A percentile compares a stretch with the other conserved stretches of the same genome.
These are phyloP conservation scores for Claviceps quebecensis DNA, from an alignment of 2,329 filamentous ascomycete species.

Conservation along the genomic window DNA sequence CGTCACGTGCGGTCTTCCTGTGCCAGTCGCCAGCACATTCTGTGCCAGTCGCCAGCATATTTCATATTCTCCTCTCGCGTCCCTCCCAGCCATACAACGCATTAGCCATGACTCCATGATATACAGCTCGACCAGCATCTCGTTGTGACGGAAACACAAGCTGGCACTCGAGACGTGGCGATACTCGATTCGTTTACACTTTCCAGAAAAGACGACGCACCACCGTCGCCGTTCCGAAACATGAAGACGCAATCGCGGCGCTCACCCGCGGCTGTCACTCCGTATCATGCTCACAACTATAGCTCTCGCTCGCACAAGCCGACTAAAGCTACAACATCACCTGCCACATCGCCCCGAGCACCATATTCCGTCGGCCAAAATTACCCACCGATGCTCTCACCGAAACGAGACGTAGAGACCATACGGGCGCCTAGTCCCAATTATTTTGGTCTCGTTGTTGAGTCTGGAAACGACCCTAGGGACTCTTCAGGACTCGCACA, in stretches of 20 bases:
- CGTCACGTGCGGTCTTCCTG: background rate
- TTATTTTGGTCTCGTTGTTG: conserved; percentile 69
- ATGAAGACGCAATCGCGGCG: conserved; percentile 32
- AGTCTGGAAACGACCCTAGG: conserved; percentile 44
- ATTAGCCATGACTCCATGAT: conserved; percentile 5
- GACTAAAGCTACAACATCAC: conserved; percentile 35
- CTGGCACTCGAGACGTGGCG: background rate
- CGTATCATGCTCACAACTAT: conserved; percentile 25
- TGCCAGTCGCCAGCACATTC: background rate
- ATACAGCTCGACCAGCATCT: background rate
- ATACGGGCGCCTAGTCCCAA: conserved; percentile 55
- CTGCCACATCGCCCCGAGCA: conserved; percentile 35
- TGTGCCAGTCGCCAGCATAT: background rate
- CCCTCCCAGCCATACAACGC: background rate
- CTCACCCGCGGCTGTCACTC: conserved; percentile 19
- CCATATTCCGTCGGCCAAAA: conserved; percentile 41
- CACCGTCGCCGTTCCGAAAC: conserved; percentile 22
- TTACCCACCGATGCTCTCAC: conserved; percentile 37
- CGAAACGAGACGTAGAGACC: conserved; percentile 20
- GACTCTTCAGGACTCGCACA: conserved; percentile 50
- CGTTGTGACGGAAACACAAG: background rate
- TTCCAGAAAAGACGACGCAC: conserved; percentile 18
- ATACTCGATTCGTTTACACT: background rate
- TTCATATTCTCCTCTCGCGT: background rate
- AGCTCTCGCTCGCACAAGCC: conserved; percentile 24